A percentile compares a stretch with the other conserved stretches of the same genome.
Conservation (phyloP, 345 rosid species). For the Eucalyptus coolabah region DNA sequence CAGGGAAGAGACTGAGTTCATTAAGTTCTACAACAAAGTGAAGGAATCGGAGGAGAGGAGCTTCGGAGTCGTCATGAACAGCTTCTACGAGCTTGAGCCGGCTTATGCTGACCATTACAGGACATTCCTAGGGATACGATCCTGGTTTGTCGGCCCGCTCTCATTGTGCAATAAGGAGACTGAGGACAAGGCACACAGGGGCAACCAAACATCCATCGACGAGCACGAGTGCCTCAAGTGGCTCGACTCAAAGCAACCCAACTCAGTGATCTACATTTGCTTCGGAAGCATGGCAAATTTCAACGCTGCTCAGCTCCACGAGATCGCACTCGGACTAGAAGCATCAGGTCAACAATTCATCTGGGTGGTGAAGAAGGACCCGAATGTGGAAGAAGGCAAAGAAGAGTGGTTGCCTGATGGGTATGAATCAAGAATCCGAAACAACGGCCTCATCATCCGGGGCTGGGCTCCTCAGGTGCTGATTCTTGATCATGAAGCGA, state of each 20-base stretch:
- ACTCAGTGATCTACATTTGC: constrained; percentile 30
- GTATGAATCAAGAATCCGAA: constrained; percentile 7
- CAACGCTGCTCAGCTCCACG: constrained; percentile 7
- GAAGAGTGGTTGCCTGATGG: constrained; percentile 23
- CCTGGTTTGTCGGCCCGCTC: neutral
- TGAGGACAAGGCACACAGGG: constrained; percentile 19
- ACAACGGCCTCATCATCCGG: constrained; percentile 12
- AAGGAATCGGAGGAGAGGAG: neutral
- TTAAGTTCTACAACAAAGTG: neutral
- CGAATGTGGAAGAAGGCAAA: neutral
- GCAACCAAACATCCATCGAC: constrained; percentile 6
- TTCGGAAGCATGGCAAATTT: constrained; percentile 25
- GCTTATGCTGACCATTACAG: neutral
- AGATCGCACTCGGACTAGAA: constrained; percentile 29
- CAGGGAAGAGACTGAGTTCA: too few relatives aligned
- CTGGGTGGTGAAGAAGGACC: constrained; percentile 26
- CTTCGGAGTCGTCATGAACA: neutral
- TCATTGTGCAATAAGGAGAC: constrained; percentile 1
- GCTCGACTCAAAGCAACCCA: constrained; percentile 19
- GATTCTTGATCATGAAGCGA: constrained; percentile 50
- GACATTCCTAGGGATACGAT: neutral
- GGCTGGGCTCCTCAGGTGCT: constrained; percentile 55
- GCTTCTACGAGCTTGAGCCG: neutral
- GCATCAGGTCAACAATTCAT: constrained; percentile 24
- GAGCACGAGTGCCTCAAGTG: constrained; percentile 23